Conservation (phyloP, 495 filamentous ascomycete species). For the Talaromyces borbonicus region DNA sequence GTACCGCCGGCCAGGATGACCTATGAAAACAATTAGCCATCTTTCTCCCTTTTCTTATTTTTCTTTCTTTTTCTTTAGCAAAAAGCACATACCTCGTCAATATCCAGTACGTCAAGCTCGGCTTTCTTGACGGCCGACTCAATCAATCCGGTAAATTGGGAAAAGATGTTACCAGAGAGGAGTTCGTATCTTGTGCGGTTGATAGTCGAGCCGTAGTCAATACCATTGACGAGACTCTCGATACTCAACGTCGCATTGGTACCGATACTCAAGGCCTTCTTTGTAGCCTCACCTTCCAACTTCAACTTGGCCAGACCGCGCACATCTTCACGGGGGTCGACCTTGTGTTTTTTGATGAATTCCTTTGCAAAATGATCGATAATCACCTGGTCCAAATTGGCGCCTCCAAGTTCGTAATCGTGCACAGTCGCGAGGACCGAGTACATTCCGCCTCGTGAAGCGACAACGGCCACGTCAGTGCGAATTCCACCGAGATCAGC, state of each 20-base stretch:
- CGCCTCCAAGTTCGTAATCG: constrained; percentile 84
- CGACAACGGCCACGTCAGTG: constrained; percentile 83
- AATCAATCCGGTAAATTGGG: constrained; percentile 75
- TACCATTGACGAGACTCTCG: constrained; percentile 75
- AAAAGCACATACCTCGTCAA: constrained; percentile 59
- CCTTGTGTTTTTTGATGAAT: constrained; percentile 89
- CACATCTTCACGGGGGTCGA: constrained; percentile 72
- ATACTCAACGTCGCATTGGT: constrained; percentile 82
- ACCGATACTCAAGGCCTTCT: constrained; percentile 81
- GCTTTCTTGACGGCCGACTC: constrained; percentile 85
- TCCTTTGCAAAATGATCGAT: constrained; percentile 97
- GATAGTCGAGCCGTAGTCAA: constrained; percentile 84
- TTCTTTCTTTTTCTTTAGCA: not conserved
- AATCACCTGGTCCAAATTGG: constrained; percentile 74
- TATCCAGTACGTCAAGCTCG: constrained; percentile 79
- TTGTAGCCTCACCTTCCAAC: constrained; percentile 79
- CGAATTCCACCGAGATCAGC: constrained; percentile 89
- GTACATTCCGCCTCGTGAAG: constrained; percentile 91
- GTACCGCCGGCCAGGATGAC: constrained; percentile 89
- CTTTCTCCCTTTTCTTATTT: no score
- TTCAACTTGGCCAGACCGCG: constrained; percentile 84
- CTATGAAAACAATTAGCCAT: constrained; percentile 16
- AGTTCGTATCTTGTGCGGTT: constrained; percentile 91
- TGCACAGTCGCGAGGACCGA: constrained; percentile 87
- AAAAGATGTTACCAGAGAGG: constrained; percentile 73